A percentile compares a stretch with the other conserved stretches of the same genome.
phyloP scores from a whole-genome alignment of 1,284 basidiomycete genomes.

The Clitocybe nebularis region DNA sequence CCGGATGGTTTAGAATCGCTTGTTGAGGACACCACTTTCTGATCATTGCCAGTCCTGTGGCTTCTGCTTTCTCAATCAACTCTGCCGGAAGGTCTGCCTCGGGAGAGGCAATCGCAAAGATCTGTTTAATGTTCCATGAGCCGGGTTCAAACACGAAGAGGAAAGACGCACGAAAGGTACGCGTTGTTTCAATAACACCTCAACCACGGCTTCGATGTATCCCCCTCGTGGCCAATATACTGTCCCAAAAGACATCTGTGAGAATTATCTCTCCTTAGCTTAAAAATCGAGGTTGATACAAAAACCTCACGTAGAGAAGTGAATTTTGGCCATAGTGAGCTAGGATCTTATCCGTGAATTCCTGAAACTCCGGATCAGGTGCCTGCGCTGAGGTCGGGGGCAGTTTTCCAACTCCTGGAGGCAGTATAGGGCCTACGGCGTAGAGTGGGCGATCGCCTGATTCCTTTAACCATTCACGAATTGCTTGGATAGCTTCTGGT shows the following conservation, averaged over 20 bases:
- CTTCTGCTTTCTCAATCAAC: not conserved
- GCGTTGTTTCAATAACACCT: not conserved
- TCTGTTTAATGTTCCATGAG: not conserved
- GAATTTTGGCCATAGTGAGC: not conserved
- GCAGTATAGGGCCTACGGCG: not conserved
- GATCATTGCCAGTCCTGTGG: not conserved
- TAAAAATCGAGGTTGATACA: too few species aligned
- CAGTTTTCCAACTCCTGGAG: not conserved
- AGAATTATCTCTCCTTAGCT: not conserved
- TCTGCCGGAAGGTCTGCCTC: not conserved
- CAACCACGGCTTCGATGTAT: not conserved
- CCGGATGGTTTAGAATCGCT: not conserved
- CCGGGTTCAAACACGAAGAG: too few species aligned
- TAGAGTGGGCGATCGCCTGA: not conserved
- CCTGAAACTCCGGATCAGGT: not conserved
- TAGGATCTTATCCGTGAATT: not conserved
- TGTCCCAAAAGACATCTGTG: slow-evolving; percentile 1
- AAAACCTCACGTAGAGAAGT: slow-evolving; percentile 1
- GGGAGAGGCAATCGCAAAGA: not conserved
- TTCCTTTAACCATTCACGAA: not conserved
- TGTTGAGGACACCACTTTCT: not conserved
- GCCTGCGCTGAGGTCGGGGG: not conserved
- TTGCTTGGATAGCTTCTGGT: not conserved
- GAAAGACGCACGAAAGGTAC: not conserved
- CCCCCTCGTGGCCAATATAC: not conserved